Conservation (phyloP, 2,329 filamentous ascomycete species). For the Ophiocordyceps polyrhachis-furcata region DNA sequence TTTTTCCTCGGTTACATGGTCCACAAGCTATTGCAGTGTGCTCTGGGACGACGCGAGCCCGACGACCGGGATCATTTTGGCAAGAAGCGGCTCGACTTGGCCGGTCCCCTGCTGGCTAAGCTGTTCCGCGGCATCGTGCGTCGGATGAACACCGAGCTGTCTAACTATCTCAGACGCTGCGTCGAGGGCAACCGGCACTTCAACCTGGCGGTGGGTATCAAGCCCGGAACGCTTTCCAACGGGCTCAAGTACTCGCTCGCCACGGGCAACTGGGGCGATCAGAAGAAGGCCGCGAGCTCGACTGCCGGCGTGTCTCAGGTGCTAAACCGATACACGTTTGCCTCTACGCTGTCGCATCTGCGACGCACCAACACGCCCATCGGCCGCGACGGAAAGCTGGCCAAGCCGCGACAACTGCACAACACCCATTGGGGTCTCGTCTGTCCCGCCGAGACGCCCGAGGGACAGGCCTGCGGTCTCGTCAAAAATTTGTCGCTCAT, state of each 20-base stretch:
- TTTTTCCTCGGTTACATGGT: conserved; percentile 99
- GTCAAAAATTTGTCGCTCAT: conserved; percentile 97
- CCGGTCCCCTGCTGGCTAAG: conserved; percentile 86
- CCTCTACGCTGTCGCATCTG: conserved; percentile 91
- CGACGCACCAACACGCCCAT: conserved; percentile 95
- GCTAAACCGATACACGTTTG: conserved; percentile 91
- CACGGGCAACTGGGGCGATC: conserved; percentile 97
- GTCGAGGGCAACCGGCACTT: conserved; percentile 82
- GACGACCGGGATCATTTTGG: conserved; percentile 98
- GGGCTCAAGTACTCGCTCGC: conserved; percentile 93
- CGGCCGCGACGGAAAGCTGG: conserved; percentile 92
- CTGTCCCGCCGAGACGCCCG: conserved; percentile 90
- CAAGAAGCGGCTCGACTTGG: conserved; percentile 93
- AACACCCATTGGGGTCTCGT: conserved; percentile 98
- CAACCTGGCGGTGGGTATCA: conserved; percentile 78
- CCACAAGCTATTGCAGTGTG: conserved; percentile 83
- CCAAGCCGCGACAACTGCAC: conserved; percentile 92
- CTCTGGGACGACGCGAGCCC: conserved; percentile 77
- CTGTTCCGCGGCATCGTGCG: conserved; percentile 85
- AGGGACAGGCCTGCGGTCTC: conserved; percentile 93
- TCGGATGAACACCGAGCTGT: conserved; percentile 78
- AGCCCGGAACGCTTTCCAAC: conserved; percentile 77
- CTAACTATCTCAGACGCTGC: conserved; percentile 77
- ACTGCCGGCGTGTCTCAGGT: conserved; percentile 98
- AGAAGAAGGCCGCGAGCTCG: conserved; percentile 91